Base-by-base conservation (phyloP, 371 early-diverging fungal genomes). In the Rhizomucor miehei region DNA sequence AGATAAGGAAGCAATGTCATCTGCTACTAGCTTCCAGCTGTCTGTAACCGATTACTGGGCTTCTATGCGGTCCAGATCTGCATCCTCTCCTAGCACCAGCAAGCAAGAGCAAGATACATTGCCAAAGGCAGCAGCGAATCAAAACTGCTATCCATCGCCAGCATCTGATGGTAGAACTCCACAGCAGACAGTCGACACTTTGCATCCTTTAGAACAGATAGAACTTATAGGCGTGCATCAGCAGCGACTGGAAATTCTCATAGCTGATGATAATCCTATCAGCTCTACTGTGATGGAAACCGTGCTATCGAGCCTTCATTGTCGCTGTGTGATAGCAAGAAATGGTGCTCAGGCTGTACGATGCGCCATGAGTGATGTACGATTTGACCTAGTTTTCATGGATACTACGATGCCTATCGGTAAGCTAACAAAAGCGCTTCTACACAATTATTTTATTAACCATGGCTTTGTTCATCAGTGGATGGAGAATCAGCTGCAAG, bases 271-370 rank as follows among this genome's bases (percentile, higher is more conserved):
- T 67, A 97, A 97, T 53, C 93, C 93, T 1, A 89, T 94, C 49
- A 84, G 87, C 24, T 82, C 87, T 57, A 92, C 91, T 61, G 88
- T 95, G 45, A 65, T 97, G 51, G 95, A 95, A 62, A 89, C 89
- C 6, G 85, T 95, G 55, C 72, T 95, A 23, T 65, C 75, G 19
- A 83, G 81, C 51, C 58, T 92, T 11, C 80, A 90, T 48, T 87
- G 93, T 55, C 75, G 88, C 16, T 91, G 91, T 56, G 86, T 90
- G 1, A 81, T 90, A 46, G 92, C 93, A 46, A 80, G 87, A 47
- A 95, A 92, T 59, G 97, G 95, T 6, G 94, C 91, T 0, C 95
- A 94, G 65, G 94, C 92, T 3, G 83, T 95, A 54, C 85, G 92
- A 48, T 86, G 86, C 48, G 92, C 92, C 0, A 89, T 94, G 87